These are phyloP conservation scores for Melaleuca alternifolia DNA, from an alignment of 345 rosid species.

Conservation along the genomic window DNA sequence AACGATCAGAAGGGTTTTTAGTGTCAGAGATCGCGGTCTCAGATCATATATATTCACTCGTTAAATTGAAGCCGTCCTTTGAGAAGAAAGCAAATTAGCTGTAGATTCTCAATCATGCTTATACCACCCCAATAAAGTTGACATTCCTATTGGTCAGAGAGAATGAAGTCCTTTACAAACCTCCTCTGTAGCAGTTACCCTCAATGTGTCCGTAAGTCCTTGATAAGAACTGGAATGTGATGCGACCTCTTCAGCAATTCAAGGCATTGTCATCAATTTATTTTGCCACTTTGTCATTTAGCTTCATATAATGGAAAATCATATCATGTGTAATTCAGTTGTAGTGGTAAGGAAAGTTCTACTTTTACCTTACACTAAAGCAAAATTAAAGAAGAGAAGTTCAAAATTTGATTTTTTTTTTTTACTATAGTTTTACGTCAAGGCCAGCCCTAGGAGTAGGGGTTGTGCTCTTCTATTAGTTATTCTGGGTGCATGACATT, in stretches of 20 bases:
- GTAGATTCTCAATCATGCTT: not conserved
- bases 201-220: not conserved
- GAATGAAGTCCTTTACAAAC: not conserved
- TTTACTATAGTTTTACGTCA: not conserved
- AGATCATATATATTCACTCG: not conserved
- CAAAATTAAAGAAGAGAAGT: not conserved
- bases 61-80: not conserved
- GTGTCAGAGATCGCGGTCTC: not conserved
- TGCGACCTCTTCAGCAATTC: not conserved
- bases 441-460: not conserved
- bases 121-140: not conserved
- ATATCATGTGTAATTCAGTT: not conserved
- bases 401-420: not conserved
- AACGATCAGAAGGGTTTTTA: not conserved
- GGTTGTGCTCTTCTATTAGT: not conserved
- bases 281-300: not conserved
- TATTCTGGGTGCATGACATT: not conserved
- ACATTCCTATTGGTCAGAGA: not conserved
- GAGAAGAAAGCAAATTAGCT: not conserved
- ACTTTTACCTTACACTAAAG: not conserved
- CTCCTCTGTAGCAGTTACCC: not conserved
- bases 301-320: not conserved
- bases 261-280: not conserved
- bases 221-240: not conserved
- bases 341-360: not conserved